A percentile compares a stretch with the other conserved stretches of the same genome.
phyloP scores from a whole-genome alignment of 805 yeast species.

The Candida odintsovae region DNA sequence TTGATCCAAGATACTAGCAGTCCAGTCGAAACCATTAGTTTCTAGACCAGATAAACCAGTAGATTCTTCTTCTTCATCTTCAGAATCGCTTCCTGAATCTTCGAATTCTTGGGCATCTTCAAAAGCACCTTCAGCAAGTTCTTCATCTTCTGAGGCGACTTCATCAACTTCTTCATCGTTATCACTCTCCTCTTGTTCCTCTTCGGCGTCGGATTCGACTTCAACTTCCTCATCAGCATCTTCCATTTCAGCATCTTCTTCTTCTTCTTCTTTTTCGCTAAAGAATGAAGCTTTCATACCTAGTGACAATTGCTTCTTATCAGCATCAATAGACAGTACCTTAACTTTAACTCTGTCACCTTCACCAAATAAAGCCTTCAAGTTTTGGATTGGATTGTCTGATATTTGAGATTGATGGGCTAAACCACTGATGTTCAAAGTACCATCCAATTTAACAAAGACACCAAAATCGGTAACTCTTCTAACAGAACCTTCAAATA shows the following conservation, averaged over 20 bases:
- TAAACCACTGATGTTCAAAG: slow-evolving; percentile 72
- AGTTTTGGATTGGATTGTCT: slow-evolving; percentile 55
- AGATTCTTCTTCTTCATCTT: slow-evolving; percentile 19
- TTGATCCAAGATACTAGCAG: slow-evolving; percentile 82
- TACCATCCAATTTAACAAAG: slow-evolving; percentile 73
- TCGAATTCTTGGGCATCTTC: slow-evolving; percentile 26
- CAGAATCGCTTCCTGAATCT: slow-evolving; percentile 26
- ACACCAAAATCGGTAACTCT: slow-evolving; percentile 86
- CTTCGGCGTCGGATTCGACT: slow-evolving; percentile 20
- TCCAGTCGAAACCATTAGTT: slow-evolving; percentile 92
- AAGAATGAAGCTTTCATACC: slow-evolving; percentile 96
- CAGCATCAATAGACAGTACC: slow-evolving; percentile 54
- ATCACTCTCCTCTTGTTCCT: slow-evolving; percentile 20
- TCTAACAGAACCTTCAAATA: slow-evolving; percentile 72
- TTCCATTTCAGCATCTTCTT: slow-evolving; percentile 26
- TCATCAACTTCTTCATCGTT: slow-evolving; percentile 15
- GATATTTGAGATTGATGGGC: slow-evolving; percentile 85
- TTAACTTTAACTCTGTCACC: slow-evolving; percentile 91
- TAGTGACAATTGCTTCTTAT: slow-evolving; percentile 71
- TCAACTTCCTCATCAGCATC: slow-evolving; percentile 21
- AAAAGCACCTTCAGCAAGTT: slow-evolving; percentile 28
- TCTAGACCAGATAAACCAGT: slow-evolving; percentile 50
- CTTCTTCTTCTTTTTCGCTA: slow-evolving; percentile 31
- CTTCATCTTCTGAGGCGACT: slow-evolving; percentile 20
- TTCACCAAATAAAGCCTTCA: slow-evolving; percentile 64